phyloP scores from a whole-genome alignment of 2,329 filamentous ascomycete genomes.

The Xylariaceae sp. region DNA sequence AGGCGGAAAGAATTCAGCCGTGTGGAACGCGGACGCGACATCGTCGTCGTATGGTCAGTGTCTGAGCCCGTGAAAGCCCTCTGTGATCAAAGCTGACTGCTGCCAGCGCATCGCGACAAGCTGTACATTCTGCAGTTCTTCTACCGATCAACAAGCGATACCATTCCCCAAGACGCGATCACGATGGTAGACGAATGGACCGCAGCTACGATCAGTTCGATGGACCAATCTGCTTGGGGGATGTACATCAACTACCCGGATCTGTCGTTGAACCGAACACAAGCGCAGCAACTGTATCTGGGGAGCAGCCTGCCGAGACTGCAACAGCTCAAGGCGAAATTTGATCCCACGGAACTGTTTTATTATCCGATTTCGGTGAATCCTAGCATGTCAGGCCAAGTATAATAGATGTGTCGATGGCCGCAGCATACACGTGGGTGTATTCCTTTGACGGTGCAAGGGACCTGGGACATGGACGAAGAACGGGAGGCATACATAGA shows the following conservation, averaged over 20 bases:
- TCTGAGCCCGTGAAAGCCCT: background rate
- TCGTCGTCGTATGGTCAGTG: constrained; percentile 31
- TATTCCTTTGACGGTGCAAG: background rate
- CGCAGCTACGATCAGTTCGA: constrained; percentile 18
- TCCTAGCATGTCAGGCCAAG: constrained; percentile 10
- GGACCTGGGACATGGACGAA: no score
- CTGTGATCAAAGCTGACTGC: background rate
- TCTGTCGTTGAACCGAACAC: constrained; percentile 40
- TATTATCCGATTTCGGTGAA: constrained; percentile 36
- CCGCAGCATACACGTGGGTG: background rate
- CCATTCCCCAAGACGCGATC: constrained; percentile 27
- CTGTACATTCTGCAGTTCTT: constrained; percentile 48
- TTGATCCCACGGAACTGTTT: constrained; percentile 40
- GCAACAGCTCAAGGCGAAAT: constrained; percentile 35
- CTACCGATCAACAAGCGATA: constrained; percentile 33
- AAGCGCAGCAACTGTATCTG: constrained; percentile 49
- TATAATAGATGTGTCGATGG: background rate
- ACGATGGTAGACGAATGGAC: constrained; percentile 29
- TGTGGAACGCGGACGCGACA: constrained; percentile 27
- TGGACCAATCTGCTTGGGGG: constrained; percentile 23
- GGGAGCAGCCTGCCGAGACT: constrained; percentile 36
- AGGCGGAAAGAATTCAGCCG: constrained; percentile 37
- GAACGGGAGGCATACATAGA: no score
- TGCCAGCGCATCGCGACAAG: constrained; percentile 37
- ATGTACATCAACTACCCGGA: constrained; percentile 53